Base-by-base conservation (phyloP, 202 grass and related monocot genomes). In the Carex arenaria region DNA sequence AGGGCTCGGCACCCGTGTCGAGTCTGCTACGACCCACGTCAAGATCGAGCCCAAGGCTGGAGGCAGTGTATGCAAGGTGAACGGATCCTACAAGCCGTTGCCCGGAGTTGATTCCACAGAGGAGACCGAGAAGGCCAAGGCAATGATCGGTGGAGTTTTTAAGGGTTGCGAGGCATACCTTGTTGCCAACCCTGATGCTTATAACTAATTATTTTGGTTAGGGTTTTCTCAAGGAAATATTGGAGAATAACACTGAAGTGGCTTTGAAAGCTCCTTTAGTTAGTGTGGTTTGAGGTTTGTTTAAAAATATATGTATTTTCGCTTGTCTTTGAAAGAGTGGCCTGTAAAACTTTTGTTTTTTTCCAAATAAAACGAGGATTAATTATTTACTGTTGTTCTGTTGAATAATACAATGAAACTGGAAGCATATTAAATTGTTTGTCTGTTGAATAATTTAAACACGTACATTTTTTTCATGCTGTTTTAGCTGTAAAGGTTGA, bases 111-210 rank as follows among this genome's bases (percentile, higher is more conserved):
- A 85, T 47, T 23, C 71, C 55, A 83, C 61, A 3, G 85, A 86
- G 10, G 77, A 83, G 61, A 30, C 69, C 3, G 26, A 63, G 14
- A 89, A 90, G 89, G 86, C 89, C 23, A 92, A 94, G 86, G 84
- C 83, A 2, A 82, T 78, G 0, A 31, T 92, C 62, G 86, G 84
- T 0, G 36, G 11, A 55, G 67, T 89, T 32, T 63, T 94, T 86
- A 94, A 94, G 80, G 57, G 72, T 1, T 87, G 85, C 3, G 88
- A 94, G 82, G 85, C 76, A 0, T 94, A 86, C 83, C 91, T 94
- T 60, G 0, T 94, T 10, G 91, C 86, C 45, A 90, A 92, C 28
- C 91, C 90, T 30, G 86, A 87, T 52, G 70, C 91, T 12, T 94
- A 97, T 76, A 84, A 82, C 82, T 97, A 76, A 85, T 84, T 62